Evolutionary conservation across 2,329 filamentous ascomycete genomes (phyloP), one percentile per base, ranked within the genome.

Genomic region (Monosporascus sp.): DNA sequence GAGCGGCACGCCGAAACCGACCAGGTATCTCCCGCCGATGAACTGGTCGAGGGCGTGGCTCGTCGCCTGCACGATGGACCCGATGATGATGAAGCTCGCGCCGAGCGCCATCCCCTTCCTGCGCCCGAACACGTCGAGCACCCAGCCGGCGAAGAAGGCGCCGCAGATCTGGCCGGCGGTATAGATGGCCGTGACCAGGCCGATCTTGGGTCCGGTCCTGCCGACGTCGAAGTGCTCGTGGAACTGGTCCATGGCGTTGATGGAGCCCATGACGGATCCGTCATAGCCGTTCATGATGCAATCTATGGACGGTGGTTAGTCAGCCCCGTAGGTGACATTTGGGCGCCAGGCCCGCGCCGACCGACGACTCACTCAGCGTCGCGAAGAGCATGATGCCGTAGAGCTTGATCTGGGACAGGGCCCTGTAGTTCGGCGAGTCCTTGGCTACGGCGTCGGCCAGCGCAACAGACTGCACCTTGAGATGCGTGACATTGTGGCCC

Each of bases 161-260:
- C 67, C 69, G 20, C 72, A 63, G 60, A 75, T 73, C 35, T 58
- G 70, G 53, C 76, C 76, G 53, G 78, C 72, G 5, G 73, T 74
- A 60, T 79, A 78, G 24, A 79, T 68, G 5, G 75, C 77, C 52
- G 71, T 72, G 61, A 75, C 67, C 22, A 77, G 53, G 4, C 75
- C 71, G 47, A 76, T 72, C 48, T 67, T 64, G 22, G 63, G 55
- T 15, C 70, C 75, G 8, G 63, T 69, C 52, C 64, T 63, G n/a
- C 67, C 69, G 5, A 65, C 69, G 5, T 72, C 56, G 56, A 78
- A 76, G 1, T 64, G 66, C 0, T 66, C 49, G 53, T 73, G 67
- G 65, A 76, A 77, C 48, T 68, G 62, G 0, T 63, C n/a, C 74
- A 76, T 77, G 51, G 72, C 74, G 47, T 72, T 67, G 56, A 77